Percentiles rank a stretch among this genome's conserved stretches.
Evolutionary conservation across 1,284 basidiomycete genomes (phyloP).

Genomic region (Exobasidium cylindrosporum): DNA sequence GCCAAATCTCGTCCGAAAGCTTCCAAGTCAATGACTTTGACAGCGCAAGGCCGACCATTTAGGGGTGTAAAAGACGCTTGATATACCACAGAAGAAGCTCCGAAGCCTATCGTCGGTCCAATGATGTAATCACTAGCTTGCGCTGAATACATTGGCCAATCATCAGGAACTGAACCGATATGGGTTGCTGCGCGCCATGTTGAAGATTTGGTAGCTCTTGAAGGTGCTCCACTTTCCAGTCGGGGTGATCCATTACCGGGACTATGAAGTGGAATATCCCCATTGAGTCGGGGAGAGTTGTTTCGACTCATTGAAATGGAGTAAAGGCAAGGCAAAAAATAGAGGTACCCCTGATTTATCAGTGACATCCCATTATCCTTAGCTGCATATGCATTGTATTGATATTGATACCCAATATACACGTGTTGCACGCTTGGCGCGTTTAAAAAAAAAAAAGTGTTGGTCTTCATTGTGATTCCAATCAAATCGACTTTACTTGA

Average conservation of each 20-base stretch:
- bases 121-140: constrained; percentile 44
- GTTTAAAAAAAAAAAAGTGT: not conserved
- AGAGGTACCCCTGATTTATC: no score
- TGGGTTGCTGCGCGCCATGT: constrained; percentile 53
- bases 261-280: constrained; percentile 1
- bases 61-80: constrained; percentile 66
- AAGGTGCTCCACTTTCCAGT: not conserved
- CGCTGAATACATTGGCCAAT: constrained; percentile 60
- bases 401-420: no score
- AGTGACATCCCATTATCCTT: no score
- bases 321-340: no score
- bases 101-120: constrained; percentile 60
- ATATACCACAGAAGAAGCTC: constrained; percentile 82
- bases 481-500: not conserved
- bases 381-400: no score
- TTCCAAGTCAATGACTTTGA: constrained; percentile 86
- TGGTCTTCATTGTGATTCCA: not conserved
- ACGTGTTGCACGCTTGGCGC: not conserved
- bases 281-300: not conserved
- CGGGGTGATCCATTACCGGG: not conserved
- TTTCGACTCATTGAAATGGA: not conserved
- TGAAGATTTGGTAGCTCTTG: not conserved
- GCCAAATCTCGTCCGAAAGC: constrained; percentile 57
- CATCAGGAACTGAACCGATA: constrained; percentile 75
- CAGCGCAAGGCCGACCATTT: constrained; percentile 64